A percentile compares a stretch with the other conserved stretches of the same genome.
Conservation (phyloP, 1,284 basidiomycete genomes). For the Ustilago bromivora region DNA sequence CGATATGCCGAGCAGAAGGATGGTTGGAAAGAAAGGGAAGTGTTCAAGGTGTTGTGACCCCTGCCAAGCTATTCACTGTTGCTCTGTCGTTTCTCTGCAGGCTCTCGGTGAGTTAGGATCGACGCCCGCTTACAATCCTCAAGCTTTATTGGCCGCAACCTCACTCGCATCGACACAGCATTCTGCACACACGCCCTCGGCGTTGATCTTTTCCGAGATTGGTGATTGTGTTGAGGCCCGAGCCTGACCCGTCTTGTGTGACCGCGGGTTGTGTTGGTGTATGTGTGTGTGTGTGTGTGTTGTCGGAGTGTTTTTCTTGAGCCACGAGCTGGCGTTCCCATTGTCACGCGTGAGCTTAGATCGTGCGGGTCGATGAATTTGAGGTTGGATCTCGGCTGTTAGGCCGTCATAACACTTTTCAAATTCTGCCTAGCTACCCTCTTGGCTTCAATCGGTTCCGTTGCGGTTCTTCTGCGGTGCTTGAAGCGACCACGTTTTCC, state of each 20-base stretch:
- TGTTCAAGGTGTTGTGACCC: background rate
- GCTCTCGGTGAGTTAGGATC: conserved; percentile 10
- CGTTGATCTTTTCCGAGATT: conserved; percentile 7
- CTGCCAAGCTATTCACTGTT: conserved; percentile 1
- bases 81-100: background rate
- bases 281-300: background rate
- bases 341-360: background rate
- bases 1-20: background rate
- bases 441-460: background rate
- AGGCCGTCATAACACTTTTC: background rate
- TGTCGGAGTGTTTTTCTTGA: conserved; percentile 5
- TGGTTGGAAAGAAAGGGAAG: conserved; percentile 1
- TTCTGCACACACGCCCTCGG: conserved; percentile 10
- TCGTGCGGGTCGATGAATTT: background rate
- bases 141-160: background rate
- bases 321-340: conserved; percentile 1
- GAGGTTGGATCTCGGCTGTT: background rate
- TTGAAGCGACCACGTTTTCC: background rate
- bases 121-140: background rate
- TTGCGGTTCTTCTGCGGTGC: background rate
- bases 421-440: background rate
- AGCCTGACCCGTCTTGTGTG: background rate
- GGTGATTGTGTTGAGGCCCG: background rate
- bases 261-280: background rate
- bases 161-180: background rate